Base-by-base conservation (phyloP, 2,329 filamentous ascomycete genomes). In the Cercospora brassicicola region DNA sequence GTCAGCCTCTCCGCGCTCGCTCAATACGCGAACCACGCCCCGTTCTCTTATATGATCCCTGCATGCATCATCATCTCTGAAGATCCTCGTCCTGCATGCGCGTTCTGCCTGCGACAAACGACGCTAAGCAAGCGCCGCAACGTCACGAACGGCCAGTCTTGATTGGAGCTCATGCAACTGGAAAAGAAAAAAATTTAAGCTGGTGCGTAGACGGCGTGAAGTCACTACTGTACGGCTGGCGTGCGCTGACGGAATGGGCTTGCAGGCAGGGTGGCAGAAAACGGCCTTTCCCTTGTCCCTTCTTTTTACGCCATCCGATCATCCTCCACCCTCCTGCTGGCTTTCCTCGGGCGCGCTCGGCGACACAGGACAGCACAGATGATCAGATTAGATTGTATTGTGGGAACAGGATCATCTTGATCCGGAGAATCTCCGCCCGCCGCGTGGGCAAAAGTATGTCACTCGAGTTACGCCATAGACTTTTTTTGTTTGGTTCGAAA, bases 391-490 rank as follows among this genome's bases (percentile, higher is more conserved):
- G 57, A 61, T 66, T 39, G n/a, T 36, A 57, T n/a, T 9, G 30
- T 30, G 53, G 13, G 15, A 57, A n/a, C 53, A 31, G 26, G 53
- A 61, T 26, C 30, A 48, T 61, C 59, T 36, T 42, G 59, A 36
- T 61, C 61, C 45, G 59, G 18, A 48, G 36, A n/a, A 33, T 31
- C 45, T 36, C 61, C 48, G 62, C 33, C 31, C n/a, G 59, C 31
- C 26, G 53, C 42, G 60, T 62, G 60, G 42, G 45, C 60, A 9
- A 31, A 20, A 28, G 23, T 10, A 26, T 28, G 53, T 56, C 53
- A 56, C n/a, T 62, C n/a, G 48, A 56, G 45, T 67, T 62, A 64
- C 66, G 66, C 61, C 66, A 67, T 64, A 20, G 66, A 64, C 66
- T 67, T 64, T 60, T 51, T 51, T 26, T 51, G 45, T 51, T 51